A percentile compares a stretch with the other conserved stretches of the same genome.
These are phyloP conservation scores for Shiraia bambusicola DNA, from an alignment of 2,329 filamentous ascomycete species.

Conservation along the genomic window DNA sequence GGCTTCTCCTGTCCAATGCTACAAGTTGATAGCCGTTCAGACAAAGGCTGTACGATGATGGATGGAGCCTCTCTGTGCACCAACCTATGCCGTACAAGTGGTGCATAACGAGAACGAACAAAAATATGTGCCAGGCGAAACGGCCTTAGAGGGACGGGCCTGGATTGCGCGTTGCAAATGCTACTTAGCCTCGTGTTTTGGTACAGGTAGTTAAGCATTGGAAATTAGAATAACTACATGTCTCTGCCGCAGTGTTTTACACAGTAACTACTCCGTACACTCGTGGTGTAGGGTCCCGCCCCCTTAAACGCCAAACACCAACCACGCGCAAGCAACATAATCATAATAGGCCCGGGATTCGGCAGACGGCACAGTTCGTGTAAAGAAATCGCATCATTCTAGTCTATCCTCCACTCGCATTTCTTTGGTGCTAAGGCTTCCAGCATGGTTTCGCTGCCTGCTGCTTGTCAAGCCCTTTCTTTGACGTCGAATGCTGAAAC, in stretches of 20 bases:
- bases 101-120: conserved; percentile 23
- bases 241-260: conserved; percentile 19
- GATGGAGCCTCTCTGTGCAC: conserved; percentile 25
- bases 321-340: conserved; percentile 28
- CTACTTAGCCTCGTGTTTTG: conserved; percentile 22
- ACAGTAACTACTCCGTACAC: conserved; percentile 16
- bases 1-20: conserved; percentile 14
- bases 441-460: conserved; percentile 7
- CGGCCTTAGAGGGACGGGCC: conserved; percentile 22
- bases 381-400: conserved; percentile 17
- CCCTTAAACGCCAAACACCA: conserved; percentile 34
- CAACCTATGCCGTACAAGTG: conserved; percentile 23
- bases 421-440: neutral
- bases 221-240: conserved; percentile 18
- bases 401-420: conserved; percentile 1
- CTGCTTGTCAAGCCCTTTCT: conserved; percentile 5
- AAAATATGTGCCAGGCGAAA: conserved; percentile 24
- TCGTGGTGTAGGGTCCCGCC: conserved; percentile 26
- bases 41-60: conserved; percentile 15
- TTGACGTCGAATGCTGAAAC: conserved; percentile 64
- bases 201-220: conserved; percentile 21
- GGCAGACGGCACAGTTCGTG: conserved; percentile 25
- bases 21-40: conserved; percentile 10
- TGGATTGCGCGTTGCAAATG: conserved; percentile 21
- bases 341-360: conserved; percentile 11